Conservation (phyloP, 169 alveolate species). For the Theileria equi region DNA sequence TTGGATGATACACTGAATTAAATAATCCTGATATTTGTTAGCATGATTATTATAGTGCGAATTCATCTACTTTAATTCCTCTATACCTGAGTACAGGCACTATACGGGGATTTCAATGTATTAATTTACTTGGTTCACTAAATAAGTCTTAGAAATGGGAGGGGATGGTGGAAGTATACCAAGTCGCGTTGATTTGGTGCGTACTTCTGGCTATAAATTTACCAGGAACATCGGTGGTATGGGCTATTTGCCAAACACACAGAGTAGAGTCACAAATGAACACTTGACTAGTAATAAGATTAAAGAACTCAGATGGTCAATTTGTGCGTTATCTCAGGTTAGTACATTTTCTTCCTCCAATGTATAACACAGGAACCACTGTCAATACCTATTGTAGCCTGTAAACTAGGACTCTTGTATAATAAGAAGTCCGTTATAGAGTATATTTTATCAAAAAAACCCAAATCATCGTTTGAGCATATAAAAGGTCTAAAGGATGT, state of each 20-base stretch:
- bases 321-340: constrained; percentile 79
- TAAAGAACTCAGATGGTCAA: constrained; percentile 70
- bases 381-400: constrained; percentile 76
- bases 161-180: constrained; percentile 88
- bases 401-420: constrained; percentile 76
- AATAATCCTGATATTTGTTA: neutral
- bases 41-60: too few species aligned
- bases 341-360: neutral
- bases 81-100: too few species aligned
- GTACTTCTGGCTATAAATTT: constrained; percentile 78
- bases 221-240: constrained; percentile 84
- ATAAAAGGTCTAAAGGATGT: constrained; percentile 71
- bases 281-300: constrained; percentile 63
- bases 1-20: neutral
- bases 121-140: neutral
- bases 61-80: too few species aligned
- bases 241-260: constrained; percentile 85
- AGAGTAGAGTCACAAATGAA: constrained; percentile 63
- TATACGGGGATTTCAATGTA: neutral
- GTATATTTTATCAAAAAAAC: constrained; percentile 65
- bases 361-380: constrained; percentile 72
- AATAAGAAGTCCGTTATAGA: constrained; percentile 76
- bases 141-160: constrained; percentile 68
- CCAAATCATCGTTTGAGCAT: constrained; percentile 68
- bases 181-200: constrained; percentile 78